A percentile compares a stretch with the other conserved stretches of the same genome.
phyloP scores from a whole-genome alignment of 345 rosid species.

The Eucalyptus cloeziana region DNA sequence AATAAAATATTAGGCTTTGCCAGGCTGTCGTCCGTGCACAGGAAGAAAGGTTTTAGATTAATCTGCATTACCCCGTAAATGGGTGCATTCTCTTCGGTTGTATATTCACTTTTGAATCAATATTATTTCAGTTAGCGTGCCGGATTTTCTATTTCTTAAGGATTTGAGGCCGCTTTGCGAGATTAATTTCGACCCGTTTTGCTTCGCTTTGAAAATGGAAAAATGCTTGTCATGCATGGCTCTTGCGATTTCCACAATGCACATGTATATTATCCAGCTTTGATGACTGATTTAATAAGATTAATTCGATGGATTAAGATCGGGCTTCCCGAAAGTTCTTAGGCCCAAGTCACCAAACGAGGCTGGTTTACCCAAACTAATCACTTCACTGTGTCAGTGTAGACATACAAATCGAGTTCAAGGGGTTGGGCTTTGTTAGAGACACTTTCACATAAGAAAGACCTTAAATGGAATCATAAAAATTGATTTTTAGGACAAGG shows the following conservation, averaged over 20 bases:
- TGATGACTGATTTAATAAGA: neutral
- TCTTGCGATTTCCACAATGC: neutral
- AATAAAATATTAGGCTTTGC: neutral
- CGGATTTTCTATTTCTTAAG: neutral
- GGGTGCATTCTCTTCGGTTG: neutral
- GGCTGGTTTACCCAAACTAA: neutral
- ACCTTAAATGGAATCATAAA: neutral
- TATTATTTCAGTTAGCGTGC: neutral
- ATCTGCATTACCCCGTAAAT: neutral
- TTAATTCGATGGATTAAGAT: neutral
- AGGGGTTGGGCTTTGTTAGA: neutral
- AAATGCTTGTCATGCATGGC: neutral
- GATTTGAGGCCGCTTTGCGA: neutral
- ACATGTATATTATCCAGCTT: neutral
- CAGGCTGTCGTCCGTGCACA: neutral
- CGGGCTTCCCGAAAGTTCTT: neutral
- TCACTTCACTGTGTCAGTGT: too few species aligned
- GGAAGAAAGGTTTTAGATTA: neutral
- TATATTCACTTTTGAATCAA: neutral
- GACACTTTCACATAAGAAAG: neutral
- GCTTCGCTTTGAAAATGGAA: neutral
- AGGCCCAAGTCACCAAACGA: neutral
- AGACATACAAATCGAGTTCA: neutral
- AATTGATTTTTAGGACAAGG: too few species aligned
- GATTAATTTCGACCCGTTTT: neutral